A percentile compares a stretch with the other conserved stretches of the same genome.
phyloP scores from a whole-genome alignment of 208 protist species.

The Crithidia brevicula region DNA sequence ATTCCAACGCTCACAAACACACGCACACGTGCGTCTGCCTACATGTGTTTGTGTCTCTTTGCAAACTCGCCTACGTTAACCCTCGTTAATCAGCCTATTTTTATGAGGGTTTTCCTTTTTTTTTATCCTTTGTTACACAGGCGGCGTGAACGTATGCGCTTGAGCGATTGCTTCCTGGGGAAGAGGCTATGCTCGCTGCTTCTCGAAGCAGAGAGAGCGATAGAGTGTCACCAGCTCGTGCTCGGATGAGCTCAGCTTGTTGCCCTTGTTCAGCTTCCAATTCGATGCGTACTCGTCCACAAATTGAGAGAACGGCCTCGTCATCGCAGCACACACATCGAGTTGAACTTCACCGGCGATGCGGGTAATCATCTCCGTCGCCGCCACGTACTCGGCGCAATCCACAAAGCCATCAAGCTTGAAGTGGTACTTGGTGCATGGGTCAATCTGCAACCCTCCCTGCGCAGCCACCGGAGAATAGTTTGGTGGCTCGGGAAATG shows the following conservation, averaged over 20 bases:
- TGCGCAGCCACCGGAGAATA: conserved; percentile 2
- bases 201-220: conserved; percentile 63
- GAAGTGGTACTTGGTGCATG: conserved; percentile 81
- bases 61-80: no score
- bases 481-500: conserved; percentile 16
- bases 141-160: background rate
- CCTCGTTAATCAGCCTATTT: no score
- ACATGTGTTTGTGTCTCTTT: no score
- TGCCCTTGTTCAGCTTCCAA: conserved; percentile 60
- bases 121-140: background rate
- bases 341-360: conserved; percentile 29
- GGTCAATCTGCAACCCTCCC: conserved; percentile 26
- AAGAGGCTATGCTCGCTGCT: conserved; percentile 13
- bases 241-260: conserved; percentile 51
- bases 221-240: conserved; percentile 75
- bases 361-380: conserved; percentile 38
- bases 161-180: background rate
- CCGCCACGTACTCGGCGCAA: conserved; percentile 85
- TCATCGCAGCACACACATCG: conserved; percentile 19
- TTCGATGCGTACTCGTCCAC: conserved; percentile 46
- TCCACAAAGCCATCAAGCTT: conserved; percentile 88
- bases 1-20: no score
- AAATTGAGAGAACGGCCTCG: conserved; percentile 46
- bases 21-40: no score
- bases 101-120: background rate